A percentile compares a stretch with the other conserved stretches of the same genome.
Evolutionary conservation across 176 grass and related monocot species (phyloP).

Genomic region (Canna indica): DNA sequence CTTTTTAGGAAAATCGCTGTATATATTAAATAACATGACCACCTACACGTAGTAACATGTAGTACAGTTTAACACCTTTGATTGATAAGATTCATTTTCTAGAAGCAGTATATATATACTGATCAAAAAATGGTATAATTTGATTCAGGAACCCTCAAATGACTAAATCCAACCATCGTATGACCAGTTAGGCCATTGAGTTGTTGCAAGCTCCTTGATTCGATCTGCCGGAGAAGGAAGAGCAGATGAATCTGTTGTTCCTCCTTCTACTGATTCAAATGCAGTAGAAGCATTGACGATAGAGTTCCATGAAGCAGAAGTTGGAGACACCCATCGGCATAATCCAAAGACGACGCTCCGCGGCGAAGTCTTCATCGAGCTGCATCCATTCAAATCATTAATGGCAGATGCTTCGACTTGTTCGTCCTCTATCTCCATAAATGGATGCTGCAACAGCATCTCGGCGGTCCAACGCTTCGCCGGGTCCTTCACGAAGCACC

Average conservation of each 20-base stretch:
- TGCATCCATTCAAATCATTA: background rate
- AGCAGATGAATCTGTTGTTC: background rate
- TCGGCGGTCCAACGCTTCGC: slow-evolving; percentile 3
- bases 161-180: background rate
- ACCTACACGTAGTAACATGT: too few species aligned
- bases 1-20: too few species aligned
- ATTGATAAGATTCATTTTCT: too few species aligned
- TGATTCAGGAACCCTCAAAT: too few species aligned
- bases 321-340: background rate
- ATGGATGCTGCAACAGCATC: slow-evolving; percentile 17
- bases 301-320: background rate
- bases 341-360: background rate
- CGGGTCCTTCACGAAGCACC: slow-evolving; percentile 6
- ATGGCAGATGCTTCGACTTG: background rate
- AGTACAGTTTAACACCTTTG: too few species aligned
- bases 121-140: too few species aligned
- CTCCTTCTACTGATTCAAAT: background rate
- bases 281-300: background rate
- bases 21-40: too few species aligned
- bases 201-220: background rate
- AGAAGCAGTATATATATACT: too few species aligned
- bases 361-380: background rate
- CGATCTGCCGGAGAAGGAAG: background rate
- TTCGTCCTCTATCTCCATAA: background rate
- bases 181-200: background rate